Evolutionary conservation across 768 basidiomycete genomes (phyloP).

Genomic region (Lactifluus hygrophoroides): DNA sequence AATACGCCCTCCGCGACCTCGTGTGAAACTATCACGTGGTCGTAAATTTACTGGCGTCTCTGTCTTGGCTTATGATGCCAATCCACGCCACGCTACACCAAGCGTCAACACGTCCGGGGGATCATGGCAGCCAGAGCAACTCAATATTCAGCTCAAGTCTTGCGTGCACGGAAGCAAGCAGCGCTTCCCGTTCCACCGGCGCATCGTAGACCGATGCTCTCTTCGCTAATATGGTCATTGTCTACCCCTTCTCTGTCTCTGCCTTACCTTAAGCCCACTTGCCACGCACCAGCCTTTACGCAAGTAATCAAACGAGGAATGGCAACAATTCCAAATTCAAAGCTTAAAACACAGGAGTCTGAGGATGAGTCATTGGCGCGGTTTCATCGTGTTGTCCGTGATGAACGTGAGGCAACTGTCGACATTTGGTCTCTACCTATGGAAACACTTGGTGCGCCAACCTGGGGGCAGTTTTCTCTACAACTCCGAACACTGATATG

Average conservation of each 20-base stretch:
- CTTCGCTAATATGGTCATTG: conserved; percentile 22
- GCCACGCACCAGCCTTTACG: not conserved
- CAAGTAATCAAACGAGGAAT: conserved; percentile 14
- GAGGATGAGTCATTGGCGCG: conserved; percentile 9
- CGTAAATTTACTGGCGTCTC: not conserved
- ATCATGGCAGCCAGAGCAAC: conserved; percentile 12
- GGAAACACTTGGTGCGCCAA: conserved; percentile 13
- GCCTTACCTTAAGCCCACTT: conserved; percentile 4
- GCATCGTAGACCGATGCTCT: conserved; percentile 16
- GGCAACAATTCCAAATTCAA: conserved; percentile 1
- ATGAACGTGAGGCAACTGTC: not conserved
- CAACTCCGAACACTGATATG: not conserved
- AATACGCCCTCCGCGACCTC: not conserved
- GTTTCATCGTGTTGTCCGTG: conserved; percentile 12
- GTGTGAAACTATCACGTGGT: conserved; percentile 11
- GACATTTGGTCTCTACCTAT: conserved; percentile 16
- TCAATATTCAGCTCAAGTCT: not conserved
- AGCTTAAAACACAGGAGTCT: not conserved
- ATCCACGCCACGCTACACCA: too few relatives aligned
- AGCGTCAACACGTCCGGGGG: too few relatives aligned
- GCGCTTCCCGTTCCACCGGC: conserved; percentile 5
- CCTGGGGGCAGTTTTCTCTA: not conserved
- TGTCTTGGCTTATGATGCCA: too few relatives aligned
- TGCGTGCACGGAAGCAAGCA: not conserved
- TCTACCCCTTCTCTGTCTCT: conserved; percentile 14